Evolutionary conservation across 768 basidiomycete genomes (phyloP).

Genomic region (Cystobasidium tubakii): DNA sequence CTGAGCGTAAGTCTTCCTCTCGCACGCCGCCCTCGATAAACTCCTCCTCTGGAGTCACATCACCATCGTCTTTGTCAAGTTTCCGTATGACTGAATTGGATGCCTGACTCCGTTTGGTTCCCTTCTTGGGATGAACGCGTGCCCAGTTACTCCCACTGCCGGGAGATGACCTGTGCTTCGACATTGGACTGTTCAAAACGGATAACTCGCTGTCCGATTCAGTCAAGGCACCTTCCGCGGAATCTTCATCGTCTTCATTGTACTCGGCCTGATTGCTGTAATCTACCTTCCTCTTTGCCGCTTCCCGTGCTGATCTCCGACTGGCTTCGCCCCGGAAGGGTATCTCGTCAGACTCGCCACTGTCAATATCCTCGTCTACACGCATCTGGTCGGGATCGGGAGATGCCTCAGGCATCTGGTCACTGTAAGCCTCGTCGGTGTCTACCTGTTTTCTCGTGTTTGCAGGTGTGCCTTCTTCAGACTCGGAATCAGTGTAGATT

Average conservation of each 20-base stretch:
- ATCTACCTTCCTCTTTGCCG: neutral
- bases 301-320: neutral
- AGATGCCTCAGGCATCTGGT: neutral
- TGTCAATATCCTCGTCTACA: slow-evolving; percentile 12
- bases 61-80: neutral
- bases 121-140: neutral
- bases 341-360: neutral
- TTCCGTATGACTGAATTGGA: neutral
- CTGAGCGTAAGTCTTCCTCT: neutral
- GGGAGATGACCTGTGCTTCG: no score
- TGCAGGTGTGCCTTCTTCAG: neutral
- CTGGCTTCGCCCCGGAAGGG: neutral
- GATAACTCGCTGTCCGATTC: neutral
- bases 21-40: slow-evolving; percentile 2
- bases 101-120: neutral
- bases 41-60: neutral
- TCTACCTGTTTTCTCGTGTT: neutral
- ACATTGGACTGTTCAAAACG: neutral
- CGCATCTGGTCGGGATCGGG: slow-evolving; percentile 9
- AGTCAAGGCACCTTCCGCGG: neutral
- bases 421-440: slow-evolving; percentile 16
- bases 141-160: neutral
- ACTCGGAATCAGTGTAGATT: neutral
- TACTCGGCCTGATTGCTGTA: slow-evolving; percentile 27
- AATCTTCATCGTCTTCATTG: slow-evolving; percentile 35